Base-by-base conservation (phyloP, 306 rosid genomes). In the Cicer chorassanicum region DNA sequence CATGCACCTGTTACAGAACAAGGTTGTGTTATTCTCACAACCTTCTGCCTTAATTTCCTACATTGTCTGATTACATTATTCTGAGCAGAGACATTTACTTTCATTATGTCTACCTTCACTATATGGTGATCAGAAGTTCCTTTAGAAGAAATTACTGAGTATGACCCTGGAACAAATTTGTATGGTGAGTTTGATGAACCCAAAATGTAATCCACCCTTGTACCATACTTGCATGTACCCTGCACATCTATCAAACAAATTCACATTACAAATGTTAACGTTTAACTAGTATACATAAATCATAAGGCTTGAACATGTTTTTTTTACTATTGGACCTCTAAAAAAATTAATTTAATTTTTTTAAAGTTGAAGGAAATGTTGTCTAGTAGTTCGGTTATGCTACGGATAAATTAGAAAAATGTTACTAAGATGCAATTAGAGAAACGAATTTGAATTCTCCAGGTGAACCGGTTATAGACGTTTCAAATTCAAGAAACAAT, bases 181-280 rank as follows among this genome's bases (percentile, higher is more conserved):
- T 85, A 88, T 0, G 79, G 72, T 18, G 93, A 87, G 7, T 88
- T 86, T 19, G 84, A 75, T 1, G 96, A 89, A 9, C 82, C 80
- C 79, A 92, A 57, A 45, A 92, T 82, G 77, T 89, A 92, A 84
- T 92, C 97, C 70, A 89, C 97, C 50, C 97, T 80, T 9, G 97
- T 92, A 46, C 97, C 97, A 49, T 92, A 92, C 80, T 92, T 92
- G 84, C 96, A 90, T 53, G 97, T 92, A 49, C 97, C 97, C 84
- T 92, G 97, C 82, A 92, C 97, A 81, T 85, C 97, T 92, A 73
- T 50, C 75, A 73, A 16, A 63, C 1, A 69, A 77, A 75, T 53
- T 72, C 65, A 12, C 53, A 53, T 81, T 21, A 81, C 14, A 44
- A 41, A 0, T 81, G 63, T 34, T 50, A 36, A 68, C 8, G 1